phyloP scores from a whole-genome alignment of 148 eudicot genomes.

The Camellia japonica region DNA sequence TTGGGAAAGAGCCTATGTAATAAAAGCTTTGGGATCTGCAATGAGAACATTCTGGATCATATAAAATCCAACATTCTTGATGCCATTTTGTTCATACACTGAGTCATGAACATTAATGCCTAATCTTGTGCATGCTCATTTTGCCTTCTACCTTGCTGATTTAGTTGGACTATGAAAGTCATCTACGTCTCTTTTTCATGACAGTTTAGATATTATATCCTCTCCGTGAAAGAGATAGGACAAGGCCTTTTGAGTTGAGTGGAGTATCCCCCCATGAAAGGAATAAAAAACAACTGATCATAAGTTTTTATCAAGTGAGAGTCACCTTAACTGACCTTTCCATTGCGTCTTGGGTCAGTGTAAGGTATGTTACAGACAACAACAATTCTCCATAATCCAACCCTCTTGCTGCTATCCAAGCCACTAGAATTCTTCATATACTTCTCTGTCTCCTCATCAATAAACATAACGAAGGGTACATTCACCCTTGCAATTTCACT shows the following conservation, averaged over 20 bases:
- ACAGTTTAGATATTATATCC: not conserved
- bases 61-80: not conserved
- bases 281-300: not conserved
- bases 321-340: conserved; percentile 59
- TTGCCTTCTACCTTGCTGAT: not conserved
- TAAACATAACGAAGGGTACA: conserved; percentile 81
- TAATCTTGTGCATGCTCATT: not conserved
- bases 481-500: conserved; percentile 52
- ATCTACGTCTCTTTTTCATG: not conserved
- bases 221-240: not conserved
- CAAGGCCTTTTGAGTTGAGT: not conserved
- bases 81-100: not conserved
- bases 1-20: conserved; percentile 86
- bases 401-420: conserved; percentile 51
- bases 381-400: conserved; percentile 82
- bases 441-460: conserved; percentile 83
- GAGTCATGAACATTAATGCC: not conserved
- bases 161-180: not conserved
- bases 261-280: not conserved
- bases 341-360: conserved; percentile 78
- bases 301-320: conserved; percentile 1
- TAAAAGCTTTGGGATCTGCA: conserved; percentile 85
- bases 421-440: conserved; percentile 68
- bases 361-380: conserved; percentile 80
- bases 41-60: conserved; percentile 15